A percentile compares a stretch with the other conserved stretches of the same genome.
Evolutionary conservation across 2,329 filamentous ascomycete genomes (phyloP).

Genomic region (Venturia aucupariae): DNA sequence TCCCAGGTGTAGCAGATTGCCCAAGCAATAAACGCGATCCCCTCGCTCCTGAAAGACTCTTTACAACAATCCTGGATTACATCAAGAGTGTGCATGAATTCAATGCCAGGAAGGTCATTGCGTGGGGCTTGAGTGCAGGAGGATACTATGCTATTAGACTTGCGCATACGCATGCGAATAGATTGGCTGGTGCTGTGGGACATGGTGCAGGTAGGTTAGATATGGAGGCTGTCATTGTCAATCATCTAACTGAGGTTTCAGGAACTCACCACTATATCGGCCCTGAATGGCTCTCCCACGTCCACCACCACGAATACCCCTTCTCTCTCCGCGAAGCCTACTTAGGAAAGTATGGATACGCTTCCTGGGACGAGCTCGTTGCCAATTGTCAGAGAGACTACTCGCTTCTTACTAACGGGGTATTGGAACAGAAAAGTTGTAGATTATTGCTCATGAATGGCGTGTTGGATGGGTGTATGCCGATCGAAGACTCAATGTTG

Average conservation of each 20-base stretch:
- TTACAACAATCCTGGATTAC: conserved; percentile 54
- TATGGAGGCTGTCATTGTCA: no score
- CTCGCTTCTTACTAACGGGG: conserved; percentile 50
- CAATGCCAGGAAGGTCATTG: conserved; percentile 48
- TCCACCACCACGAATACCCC: conserved; percentile 59
- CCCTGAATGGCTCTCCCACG: conserved; percentile 49
- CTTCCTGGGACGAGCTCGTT: conserved; percentile 46
- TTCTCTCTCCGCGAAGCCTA: conserved; percentile 37
- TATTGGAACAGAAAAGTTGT: conserved; percentile 47
- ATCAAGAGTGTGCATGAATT: conserved; percentile 43
- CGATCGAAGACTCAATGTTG: conserved; percentile 58
- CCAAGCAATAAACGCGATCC: conserved; percentile 55
- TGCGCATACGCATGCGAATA: conserved; percentile 55
- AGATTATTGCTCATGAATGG: conserved; percentile 54
- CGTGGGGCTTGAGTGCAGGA: conserved; percentile 57
- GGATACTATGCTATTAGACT: conserved; percentile 60
- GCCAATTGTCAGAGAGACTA: conserved; percentile 50
- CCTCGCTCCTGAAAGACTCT: conserved; percentile 50
- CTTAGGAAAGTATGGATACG: conserved; percentile 52
- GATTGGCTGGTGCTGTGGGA: conserved; percentile 48
- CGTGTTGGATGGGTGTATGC: conserved; percentile 36
- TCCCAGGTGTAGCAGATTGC: conserved; percentile 59
- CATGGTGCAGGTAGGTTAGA: conserved; percentile 49
- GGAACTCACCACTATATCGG: conserved; percentile 55
- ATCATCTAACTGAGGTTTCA: no score